These are phyloP conservation scores for Penicillium griseofulvum DNA, from an alignment of 2,329 filamentous ascomycete species.

Conservation along the genomic window DNA sequence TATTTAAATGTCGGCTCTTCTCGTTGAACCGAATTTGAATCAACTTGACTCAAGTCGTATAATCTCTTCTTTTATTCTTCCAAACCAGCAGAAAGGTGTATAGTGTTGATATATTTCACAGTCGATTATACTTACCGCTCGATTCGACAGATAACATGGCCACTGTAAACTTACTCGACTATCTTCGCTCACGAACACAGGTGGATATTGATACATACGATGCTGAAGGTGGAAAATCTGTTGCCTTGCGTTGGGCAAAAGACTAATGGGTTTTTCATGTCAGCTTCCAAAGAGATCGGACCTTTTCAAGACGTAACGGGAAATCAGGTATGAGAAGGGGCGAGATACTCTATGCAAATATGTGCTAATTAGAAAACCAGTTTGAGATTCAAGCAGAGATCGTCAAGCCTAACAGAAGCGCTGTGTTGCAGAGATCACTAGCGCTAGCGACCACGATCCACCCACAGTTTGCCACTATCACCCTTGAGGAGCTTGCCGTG, in stretches of 20 bases:
- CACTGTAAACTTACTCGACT: neutral
- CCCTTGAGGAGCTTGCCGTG: neutral
- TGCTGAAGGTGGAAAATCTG: neutral
- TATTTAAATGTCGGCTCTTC: neutral
- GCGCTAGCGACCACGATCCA: neutral
- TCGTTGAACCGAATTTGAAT: neutral
- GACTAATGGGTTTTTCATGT: neutral
- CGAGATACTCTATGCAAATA: neutral
- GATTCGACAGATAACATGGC: neutral
- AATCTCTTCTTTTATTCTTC: neutral
- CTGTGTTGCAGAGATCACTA: neutral
- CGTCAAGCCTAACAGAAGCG: neutral
- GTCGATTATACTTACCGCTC: neutral
- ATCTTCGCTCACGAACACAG: neutral
- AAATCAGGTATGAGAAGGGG: neutral
- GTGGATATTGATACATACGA: neutral
- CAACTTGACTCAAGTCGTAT: neutral
- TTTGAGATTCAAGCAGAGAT: neutral
- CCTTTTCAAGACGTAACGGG: neutral
- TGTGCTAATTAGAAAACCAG: neutral
- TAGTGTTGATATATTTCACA: neutral
- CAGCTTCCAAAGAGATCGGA: neutral
- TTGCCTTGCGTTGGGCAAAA: neutral
- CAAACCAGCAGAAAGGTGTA: neutral
- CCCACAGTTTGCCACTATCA: neutral